A percentile compares a stretch with the other conserved stretches of the same genome.
Evolutionary conservation across 352 stramenopile genomes (phyloP).

Genomic region (Pythium folliculosum): DNA sequence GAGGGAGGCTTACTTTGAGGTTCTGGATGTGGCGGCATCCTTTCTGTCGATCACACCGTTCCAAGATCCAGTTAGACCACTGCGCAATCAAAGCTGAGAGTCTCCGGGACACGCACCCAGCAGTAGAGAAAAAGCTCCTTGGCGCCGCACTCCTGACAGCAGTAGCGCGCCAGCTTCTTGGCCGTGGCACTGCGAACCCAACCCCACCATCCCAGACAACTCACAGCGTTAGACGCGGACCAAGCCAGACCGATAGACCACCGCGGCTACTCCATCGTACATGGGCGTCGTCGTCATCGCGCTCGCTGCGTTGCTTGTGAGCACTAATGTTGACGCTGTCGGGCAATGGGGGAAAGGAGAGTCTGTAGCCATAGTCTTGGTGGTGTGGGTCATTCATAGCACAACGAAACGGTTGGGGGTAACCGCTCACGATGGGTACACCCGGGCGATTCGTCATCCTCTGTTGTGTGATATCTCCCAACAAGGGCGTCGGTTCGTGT

Average conservation of each 20-base stretch:
- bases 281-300: not conserved
- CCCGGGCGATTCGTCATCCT: not conserved
- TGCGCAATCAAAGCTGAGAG: not conserved
- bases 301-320: not conserved
- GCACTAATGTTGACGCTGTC: not conserved
- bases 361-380: slow-evolving; percentile 11
- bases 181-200: not conserved
- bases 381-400: slow-evolving; percentile 17
- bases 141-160: slow-evolving; percentile 55
- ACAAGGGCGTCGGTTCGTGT: not conserved
- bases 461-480: not conserved
- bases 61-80: no score
- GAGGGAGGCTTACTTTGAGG: slow-evolving; percentile 38
- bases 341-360: not conserved
- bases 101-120: slow-evolving; percentile 37
- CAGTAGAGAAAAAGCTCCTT: slow-evolving; percentile 70
- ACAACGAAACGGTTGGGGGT: slow-evolving; percentile 3
- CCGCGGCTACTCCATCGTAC: not conserved
- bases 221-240: not conserved
- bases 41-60: no score
- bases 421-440: not conserved
- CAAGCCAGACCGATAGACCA: no score
- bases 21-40: slow-evolving; percentile 69
- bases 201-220: not conserved
- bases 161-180: slow-evolving; percentile 60